These are phyloP conservation scores for Tubosaeta brunneosetosa DNA, from an alignment of 768 basidiomycete species.

Conservation along the genomic window DNA sequence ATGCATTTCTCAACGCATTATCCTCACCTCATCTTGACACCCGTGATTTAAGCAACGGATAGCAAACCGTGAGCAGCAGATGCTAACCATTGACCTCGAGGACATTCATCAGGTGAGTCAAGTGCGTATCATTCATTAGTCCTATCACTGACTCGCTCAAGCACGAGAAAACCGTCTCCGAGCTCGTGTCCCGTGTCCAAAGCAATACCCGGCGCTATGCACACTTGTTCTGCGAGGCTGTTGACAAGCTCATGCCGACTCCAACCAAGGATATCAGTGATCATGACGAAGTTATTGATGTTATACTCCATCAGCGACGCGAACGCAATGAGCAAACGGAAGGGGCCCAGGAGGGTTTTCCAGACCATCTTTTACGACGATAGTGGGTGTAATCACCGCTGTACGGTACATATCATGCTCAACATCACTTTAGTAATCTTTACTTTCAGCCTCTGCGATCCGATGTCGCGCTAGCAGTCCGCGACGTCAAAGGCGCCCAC, in stretches of 20 bases:
- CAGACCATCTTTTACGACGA: constrained; percentile 85
- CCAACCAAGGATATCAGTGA: constrained; percentile 89
- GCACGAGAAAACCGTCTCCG: constrained; percentile 68
- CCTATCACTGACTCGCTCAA: constrained; percentile 26
- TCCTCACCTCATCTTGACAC: constrained; percentile 17
- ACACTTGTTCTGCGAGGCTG: constrained; percentile 80
- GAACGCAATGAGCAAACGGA: constrained; percentile 84
- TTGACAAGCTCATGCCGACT: constrained; percentile 84
- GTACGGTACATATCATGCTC: background rate
- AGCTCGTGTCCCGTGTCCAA: constrained; percentile 74
- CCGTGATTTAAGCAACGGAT: constrained; percentile 66
- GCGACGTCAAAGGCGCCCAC: constrained; percentile 80
- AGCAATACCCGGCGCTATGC: constrained; percentile 89
- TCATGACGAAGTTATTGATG: constrained; percentile 92
- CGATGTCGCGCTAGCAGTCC: constrained; percentile 78
- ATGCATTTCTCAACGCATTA: constrained; percentile 28
- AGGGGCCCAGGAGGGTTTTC: constrained; percentile 73
- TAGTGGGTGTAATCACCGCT: constrained; percentile 63
- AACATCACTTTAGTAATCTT: constrained; percentile 61
- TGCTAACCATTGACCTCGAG: constrained; percentile 83
- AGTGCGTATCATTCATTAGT: background rate
- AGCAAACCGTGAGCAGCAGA: constrained; percentile 89
- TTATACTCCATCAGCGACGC: constrained; percentile 89
- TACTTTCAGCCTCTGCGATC: constrained; percentile 88
- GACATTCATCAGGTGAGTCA: constrained; percentile 68